phyloP scores from a whole-genome alignment of 139 green algal species.

The Prasinococcaceae sp. region DNA sequence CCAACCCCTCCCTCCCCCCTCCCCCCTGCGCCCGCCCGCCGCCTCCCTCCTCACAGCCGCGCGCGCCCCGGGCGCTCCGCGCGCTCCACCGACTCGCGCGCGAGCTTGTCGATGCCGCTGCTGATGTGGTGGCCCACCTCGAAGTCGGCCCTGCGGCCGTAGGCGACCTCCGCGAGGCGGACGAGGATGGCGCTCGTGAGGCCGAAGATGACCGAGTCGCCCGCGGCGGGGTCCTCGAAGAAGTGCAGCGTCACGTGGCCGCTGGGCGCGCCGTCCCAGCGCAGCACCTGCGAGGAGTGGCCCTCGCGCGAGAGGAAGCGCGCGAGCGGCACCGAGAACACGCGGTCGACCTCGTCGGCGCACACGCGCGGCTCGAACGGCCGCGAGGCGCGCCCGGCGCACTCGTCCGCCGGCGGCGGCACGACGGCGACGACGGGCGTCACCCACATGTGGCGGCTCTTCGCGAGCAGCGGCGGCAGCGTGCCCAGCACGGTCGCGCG shows the following conservation, averaged over 20 bases:
- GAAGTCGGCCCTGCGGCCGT: conserved; percentile 3
- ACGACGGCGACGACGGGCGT: conserved; percentile 6
- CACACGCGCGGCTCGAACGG: neutral
- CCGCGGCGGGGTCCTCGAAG: conserved; percentile 10
- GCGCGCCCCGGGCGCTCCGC: too few relatives aligned
- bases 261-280: neutral
- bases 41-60: too few relatives aligned
- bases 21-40: too few relatives aligned
- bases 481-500: conserved; percentile 1
- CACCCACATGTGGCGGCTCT: conserved; percentile 1
- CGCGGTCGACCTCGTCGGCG: conserved; percentile 1
- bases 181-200: conserved; percentile 11
- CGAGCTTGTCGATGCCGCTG: too few relatives aligned
- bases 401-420: neutral
- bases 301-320: neutral
- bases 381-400: too few relatives aligned
- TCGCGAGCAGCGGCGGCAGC: conserved; percentile 2
- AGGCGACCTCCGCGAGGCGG: conserved; percentile 1
- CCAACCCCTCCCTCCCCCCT: too few relatives aligned
- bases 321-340: conserved; percentile 6
- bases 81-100: too few relatives aligned
- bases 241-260: too few relatives aligned
- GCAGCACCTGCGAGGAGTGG: neutral
- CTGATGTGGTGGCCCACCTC: too few relatives aligned
- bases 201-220: conserved; percentile 4